These are phyloP conservation scores for Heterobasidion occidentale DNA, from an alignment of 1,284 basidiomycete genomes.

Conservation along the genomic window DNA sequence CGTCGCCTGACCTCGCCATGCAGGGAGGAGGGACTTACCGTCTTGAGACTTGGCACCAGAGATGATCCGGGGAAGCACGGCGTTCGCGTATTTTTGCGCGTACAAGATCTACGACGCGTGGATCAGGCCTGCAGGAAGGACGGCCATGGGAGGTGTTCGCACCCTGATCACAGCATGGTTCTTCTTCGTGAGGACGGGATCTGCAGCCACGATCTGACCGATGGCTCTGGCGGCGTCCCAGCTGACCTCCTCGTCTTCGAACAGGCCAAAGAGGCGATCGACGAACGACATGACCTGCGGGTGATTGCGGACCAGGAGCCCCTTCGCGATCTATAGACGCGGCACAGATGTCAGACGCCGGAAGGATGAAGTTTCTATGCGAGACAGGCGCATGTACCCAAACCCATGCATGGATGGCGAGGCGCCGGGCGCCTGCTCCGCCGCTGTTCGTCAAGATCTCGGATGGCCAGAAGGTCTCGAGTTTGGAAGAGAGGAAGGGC, in stretches of 20 bases:
- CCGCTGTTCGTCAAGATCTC: conserved; percentile 28
- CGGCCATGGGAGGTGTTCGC: background rate
- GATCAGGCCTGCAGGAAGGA: background rate
- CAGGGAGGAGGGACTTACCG: conserved; percentile 25
- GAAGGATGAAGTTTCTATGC: background rate
- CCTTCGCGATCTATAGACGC: conserved; percentile 58
- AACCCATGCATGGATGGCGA: conserved; percentile 56
- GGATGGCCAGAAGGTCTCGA: conserved; percentile 33
- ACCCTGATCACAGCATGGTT: conserved; percentile 77
- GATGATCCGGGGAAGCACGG: conserved; percentile 71
- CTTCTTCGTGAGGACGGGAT: conserved; percentile 63
- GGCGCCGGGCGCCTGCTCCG: conserved; percentile 34
- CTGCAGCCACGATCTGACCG: conserved; percentile 53
- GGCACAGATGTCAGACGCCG: background rate
- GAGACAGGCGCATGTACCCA: conserved; percentile 45
- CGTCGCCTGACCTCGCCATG: background rate
- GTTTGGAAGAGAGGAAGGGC: conserved; percentile 14
- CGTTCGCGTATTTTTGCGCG: conserved; percentile 78
- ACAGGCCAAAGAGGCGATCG: conserved; percentile 60
- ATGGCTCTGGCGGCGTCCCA: conserved; percentile 71
- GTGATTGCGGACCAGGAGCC: conserved; percentile 71
- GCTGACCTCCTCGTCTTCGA: conserved; percentile 51
- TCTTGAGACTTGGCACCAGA: conserved; percentile 42
- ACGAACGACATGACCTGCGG: conserved; percentile 48
- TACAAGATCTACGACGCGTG: conserved; percentile 61